phyloP scores from a whole-genome alignment of 2,329 filamentous ascomycete species.

The Fusarium cicatricum region DNA sequence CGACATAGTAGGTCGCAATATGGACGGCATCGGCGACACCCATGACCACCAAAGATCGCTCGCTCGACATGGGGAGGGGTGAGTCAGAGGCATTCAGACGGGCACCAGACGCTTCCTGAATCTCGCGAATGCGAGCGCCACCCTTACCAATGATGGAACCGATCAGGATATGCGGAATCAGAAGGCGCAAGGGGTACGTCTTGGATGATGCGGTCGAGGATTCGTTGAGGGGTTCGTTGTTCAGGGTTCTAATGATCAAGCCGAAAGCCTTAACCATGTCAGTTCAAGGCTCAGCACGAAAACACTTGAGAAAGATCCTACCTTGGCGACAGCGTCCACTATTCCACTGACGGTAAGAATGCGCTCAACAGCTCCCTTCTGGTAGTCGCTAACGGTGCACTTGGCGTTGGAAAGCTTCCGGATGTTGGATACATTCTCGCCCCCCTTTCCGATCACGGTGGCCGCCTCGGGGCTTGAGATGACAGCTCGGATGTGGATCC shows the following conservation, averaged over 20 bases:
- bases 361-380: constrained; percentile 94
- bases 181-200: constrained; percentile 93
- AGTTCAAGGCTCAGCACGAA: constrained; percentile 30
- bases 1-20: constrained; percentile 98
- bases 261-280: constrained; percentile 78
- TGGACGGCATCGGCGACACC: constrained; percentile 98
- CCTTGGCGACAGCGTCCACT: constrained; percentile 96
- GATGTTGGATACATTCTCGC: constrained; percentile 98
- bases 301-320: constrained; percentile 52
- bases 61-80: constrained; percentile 91
- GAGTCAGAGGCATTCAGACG: constrained; percentile 96
- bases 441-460: constrained; percentile 97
- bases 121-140: constrained; percentile 94
- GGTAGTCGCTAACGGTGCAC: constrained; percentile 98
- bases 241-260: constrained; percentile 95
- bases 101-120: constrained; percentile 96
- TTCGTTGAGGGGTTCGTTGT: constrained; percentile 91
- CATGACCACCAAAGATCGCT: constrained; percentile 97
- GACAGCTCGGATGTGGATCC: constrained; percentile 96
- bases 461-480: constrained; percentile 98
- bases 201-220: constrained; percentile 93
- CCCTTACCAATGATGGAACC: constrained; percentile 99
- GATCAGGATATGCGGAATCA: constrained; percentile 96
- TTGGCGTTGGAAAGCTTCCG: constrained; percentile 94
- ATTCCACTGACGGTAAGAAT: constrained; percentile 97